Percentiles rank a stretch among this genome's conserved stretches.
Evolutionary conservation across 495 filamentous ascomycete genomes (phyloP).

Genomic region (Penicillium lividum): DNA sequence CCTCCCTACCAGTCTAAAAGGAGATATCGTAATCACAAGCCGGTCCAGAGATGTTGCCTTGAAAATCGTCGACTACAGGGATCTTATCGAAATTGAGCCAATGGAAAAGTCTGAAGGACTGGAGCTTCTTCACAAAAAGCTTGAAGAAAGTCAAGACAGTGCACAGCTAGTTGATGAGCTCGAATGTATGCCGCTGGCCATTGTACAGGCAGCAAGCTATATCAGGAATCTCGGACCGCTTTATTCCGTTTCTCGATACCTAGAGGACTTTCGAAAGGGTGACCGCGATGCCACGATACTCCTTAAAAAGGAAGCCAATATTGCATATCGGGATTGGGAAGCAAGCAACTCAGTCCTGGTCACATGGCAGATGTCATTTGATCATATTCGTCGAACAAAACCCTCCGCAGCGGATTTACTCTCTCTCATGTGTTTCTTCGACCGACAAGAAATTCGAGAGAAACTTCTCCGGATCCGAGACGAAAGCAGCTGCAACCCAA

Average conservation of each 20-base stretch:
- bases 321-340: constrained; percentile 20
- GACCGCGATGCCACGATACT: not conserved
- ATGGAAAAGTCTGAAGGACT: not conserved
- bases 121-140: not conserved
- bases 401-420: constrained; percentile 23
- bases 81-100: not conserved
- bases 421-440: constrained; percentile 19
- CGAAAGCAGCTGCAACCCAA: not conserved
- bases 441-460: constrained; percentile 16
- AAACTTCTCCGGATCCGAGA: not conserved
- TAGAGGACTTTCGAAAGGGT: not conserved
- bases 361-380: constrained; percentile 37
- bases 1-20: not conserved
- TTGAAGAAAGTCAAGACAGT: not conserved
- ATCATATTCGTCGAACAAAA: constrained; percentile 19
- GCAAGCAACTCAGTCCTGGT: constrained; percentile 25
- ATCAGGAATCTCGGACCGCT: not conserved
- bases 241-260: not conserved
- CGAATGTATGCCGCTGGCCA: not conserved
- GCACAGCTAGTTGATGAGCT: not conserved
- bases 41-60: not conserved
- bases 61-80: not conserved
- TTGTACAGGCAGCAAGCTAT: not conserved
- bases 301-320: not conserved
- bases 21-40: not conserved